A percentile compares a stretch with the other conserved stretches of the same genome.
phyloP scores from a whole-genome alignment of 106 monocot genomes.

The Ottelia alismoides region DNA sequence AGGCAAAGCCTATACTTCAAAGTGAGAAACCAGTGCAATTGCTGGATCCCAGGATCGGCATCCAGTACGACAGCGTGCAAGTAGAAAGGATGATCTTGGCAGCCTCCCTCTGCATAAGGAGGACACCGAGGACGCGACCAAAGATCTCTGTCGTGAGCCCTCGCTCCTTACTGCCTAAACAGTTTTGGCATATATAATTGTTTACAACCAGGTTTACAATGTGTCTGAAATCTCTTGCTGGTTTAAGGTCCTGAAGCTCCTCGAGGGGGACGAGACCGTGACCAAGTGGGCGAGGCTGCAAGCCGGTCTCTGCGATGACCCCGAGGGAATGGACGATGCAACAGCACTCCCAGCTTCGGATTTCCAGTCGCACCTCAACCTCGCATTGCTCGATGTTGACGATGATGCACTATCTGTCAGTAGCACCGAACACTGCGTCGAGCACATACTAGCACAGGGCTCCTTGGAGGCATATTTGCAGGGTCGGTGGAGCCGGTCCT shows the following conservation, averaged over 20 bases:
- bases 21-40: conserved; percentile 4
- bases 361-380: conserved; percentile 23
- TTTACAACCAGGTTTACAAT: not conserved
- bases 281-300: conserved; percentile 13
- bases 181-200: not conserved
- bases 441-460: conserved; percentile 13
- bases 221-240: not conserved
- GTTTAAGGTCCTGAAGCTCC: conserved; percentile 18
- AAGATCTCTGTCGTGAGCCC: conserved; percentile 12
- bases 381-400: conserved; percentile 25
- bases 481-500: conserved; percentile 16
- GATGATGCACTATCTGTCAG: conserved; percentile 11
- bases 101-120: conserved; percentile 21
- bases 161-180: not conserved
- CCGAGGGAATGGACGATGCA: conserved; percentile 16
- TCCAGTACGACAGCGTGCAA: conserved; percentile 5
- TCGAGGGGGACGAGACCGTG: conserved; percentile 12
- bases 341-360: not conserved
- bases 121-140: conserved; percentile 9
- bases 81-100: conserved; percentile 12
- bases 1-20: conserved; percentile 15
- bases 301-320: conserved; percentile 3
- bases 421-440: conserved; percentile 10
- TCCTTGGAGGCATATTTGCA: conserved; percentile 23
- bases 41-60: conserved; percentile 12